Evolutionary conservation across 495 filamentous ascomycete species (phyloP), one percentile per base, ranked within the genome.

Genomic region (Lepidopterella palustris): DNA sequence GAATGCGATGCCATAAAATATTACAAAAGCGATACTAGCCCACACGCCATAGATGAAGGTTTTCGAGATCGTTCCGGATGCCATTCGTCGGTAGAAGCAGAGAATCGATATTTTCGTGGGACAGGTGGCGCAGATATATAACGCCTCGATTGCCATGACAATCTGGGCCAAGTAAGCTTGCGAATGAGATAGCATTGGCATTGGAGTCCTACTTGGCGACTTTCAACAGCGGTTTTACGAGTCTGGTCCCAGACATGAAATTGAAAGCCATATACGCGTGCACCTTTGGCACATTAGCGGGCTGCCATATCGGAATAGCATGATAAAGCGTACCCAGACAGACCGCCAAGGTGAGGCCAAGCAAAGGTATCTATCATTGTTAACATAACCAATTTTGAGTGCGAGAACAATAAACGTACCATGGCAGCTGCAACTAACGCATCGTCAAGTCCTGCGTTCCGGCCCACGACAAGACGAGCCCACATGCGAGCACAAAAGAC

Each of bases 21-120:
- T 47, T 3, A 68, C 62, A 26, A 59, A 70, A n/a, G 55, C 57
- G 31, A 70, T 70, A 13, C 21, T 35, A 4, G 23, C 53, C 56
- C 65, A 64, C n/a, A 68, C 59, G 6, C 31, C 53, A n/a, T 47
- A 65, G 6, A 60, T 40, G 59, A 68, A 68, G 13, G 25, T 48
- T 31, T 50, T 62, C 3, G 62, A 60, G 31, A 70, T 50, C 1
- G 59, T 40, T n/a, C 62, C 62, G n/a, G 18, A 40, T 1, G 65
- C 29, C 28, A 70, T 53, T n/a, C 68, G 68, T 21, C 65, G 53
- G 45, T 70, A 70, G 57, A 70, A 70, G 53, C 53, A 63, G 11
- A 70, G 62, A n/a, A 70, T 68, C 23, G 65, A 68, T 20, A 70
- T 63, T 39, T 68, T 68, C 39, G 62, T 66, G 20, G 62, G 45